phyloP scores from a whole-genome alignment of 2,329 filamentous ascomycete genomes.

The Niveomyces coronatus region DNA sequence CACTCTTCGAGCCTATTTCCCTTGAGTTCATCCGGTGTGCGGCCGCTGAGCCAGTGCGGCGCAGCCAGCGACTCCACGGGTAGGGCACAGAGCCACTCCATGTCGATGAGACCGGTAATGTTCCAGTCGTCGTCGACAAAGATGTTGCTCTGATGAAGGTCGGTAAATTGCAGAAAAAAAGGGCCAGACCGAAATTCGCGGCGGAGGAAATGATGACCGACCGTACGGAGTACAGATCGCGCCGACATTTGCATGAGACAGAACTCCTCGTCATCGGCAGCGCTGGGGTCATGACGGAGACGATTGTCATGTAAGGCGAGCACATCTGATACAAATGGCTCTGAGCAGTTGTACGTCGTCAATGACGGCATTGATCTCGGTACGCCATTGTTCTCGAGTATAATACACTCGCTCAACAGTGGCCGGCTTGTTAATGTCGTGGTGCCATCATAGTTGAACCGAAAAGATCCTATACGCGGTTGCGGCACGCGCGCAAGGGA shows the following conservation, averaged over 20 bases:
- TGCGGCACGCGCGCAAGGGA: no score
- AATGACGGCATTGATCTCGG: slow-evolving; percentile 18
- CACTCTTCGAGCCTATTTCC: slow-evolving; percentile 12
- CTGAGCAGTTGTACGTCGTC: slow-evolving; percentile 21
- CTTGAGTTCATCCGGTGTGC: slow-evolving; percentile 12
- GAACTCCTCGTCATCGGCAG: slow-evolving; percentile 16
- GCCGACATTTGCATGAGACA: slow-evolving; percentile 20
- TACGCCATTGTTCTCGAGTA: slow-evolving; percentile 24
- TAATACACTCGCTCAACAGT: slow-evolving; percentile 17
- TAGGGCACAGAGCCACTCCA: slow-evolving; percentile 24
- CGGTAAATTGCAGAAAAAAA: slow-evolving; percentile 20
- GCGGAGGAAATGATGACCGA: slow-evolving; percentile 17
- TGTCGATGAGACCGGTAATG: slow-evolving; percentile 22
- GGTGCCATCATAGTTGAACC: slow-evolving; percentile 20
- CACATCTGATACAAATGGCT: slow-evolving; percentile 18
- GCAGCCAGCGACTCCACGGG: slow-evolving; percentile 13
- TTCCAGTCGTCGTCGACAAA: slow-evolving; percentile 27
- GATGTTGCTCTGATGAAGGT: slow-evolving; percentile 25
- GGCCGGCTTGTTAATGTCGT: slow-evolving; percentile 23
- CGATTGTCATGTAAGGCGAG: slow-evolving; percentile 16
- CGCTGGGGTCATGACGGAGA: slow-evolving; percentile 18
- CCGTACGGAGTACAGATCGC: slow-evolving; percentile 14
- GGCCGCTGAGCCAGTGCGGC: slow-evolving; percentile 16
- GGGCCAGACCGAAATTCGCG: slow-evolving; percentile 17
- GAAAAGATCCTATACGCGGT: slow-evolving; percentile 20